Base-by-base conservation (phyloP, 805 yeast species). In the Candida incommunis region DNA sequence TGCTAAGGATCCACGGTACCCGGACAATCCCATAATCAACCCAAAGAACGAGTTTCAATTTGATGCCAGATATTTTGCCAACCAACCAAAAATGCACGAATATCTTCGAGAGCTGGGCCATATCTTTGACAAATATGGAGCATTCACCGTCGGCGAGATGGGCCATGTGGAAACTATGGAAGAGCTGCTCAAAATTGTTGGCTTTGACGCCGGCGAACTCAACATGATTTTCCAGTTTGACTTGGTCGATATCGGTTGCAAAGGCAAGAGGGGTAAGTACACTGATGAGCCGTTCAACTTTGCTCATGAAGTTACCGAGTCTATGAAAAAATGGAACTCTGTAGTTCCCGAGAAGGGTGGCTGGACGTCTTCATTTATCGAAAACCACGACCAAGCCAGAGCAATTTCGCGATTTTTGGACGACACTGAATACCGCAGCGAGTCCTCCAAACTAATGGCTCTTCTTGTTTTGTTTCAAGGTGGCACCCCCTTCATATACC, bases 311-410 rank as follows among this genome's bases (percentile, higher is more conserved):
- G 46, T 43, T 40, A n/a, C 26, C 7, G 41, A 55, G 29, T 22
- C 45, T n/a, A 48, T 50, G 16, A 37, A 51, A 21, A 51, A 50
- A 42, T n/a, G 22, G 9, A 68, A 75, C n/a, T 79, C 74, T 50
- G 37, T 31, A 11, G 20, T 31, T 31, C 18, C 37, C 4, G 37
- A 31, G 18, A 31, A 31, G 13, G 37, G 37, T 16, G 76, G 75
- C 18, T 75, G 81, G 80, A 58, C 74, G 24, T 70, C 80, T 9
- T 65, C 67, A 18, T 75, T 69, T 58, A 56, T 70, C 47, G 81
- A 75, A 57, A 75, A 75, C 55, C 81, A 75, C 55, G 80, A 75
- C 58, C 79, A 72, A 53, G 72, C 79, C 13, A 65, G 80, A 54
- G 62, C 70, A 25, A 67, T 74, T 29, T 59, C 76, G n/a, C 65